Conservation (phyloP, 176 grass and related monocot species). For the Alopecurus myosuroides region DNA sequence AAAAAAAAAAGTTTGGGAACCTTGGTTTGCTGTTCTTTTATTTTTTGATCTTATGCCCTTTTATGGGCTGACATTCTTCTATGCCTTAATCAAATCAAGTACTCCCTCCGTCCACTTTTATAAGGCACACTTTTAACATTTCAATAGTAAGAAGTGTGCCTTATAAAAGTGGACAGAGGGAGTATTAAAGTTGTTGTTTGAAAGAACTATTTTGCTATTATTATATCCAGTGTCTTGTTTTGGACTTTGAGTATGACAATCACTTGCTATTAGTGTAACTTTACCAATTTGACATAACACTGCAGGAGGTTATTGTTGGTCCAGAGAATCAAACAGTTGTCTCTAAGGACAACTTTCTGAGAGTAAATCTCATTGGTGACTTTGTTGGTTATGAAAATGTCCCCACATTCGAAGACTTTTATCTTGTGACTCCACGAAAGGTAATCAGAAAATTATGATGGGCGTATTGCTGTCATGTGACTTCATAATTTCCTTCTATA, state of each 20-base stretch:
- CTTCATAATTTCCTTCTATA: background rate
- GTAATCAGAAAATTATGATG: slow-evolving; percentile 31
- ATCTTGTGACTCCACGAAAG: no score
- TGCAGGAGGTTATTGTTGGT: no score
- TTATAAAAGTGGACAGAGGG: no score
- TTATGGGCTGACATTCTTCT: slow-evolving; percentile 10
- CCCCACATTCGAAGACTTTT: no score
- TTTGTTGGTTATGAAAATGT: no score
- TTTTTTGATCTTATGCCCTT: background rate
- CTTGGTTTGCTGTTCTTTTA: background rate
- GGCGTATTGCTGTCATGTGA: background rate
- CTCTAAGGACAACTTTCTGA: no score
- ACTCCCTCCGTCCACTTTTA: no score
- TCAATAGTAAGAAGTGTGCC: no score
- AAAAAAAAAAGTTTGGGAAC: background rate
- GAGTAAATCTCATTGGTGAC: no score
- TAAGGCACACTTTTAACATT: no score
- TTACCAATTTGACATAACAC: background rate
- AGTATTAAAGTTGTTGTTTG: background rate
- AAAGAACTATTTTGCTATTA: background rate
- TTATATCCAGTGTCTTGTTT: background rate
- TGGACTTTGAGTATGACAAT: background rate
- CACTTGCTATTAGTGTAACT: background rate
- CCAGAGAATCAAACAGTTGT: no score
- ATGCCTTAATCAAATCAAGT: background rate